phyloP scores from a whole-genome alignment of 148 eudicot genomes.

The Rhododendron vialii region DNA sequence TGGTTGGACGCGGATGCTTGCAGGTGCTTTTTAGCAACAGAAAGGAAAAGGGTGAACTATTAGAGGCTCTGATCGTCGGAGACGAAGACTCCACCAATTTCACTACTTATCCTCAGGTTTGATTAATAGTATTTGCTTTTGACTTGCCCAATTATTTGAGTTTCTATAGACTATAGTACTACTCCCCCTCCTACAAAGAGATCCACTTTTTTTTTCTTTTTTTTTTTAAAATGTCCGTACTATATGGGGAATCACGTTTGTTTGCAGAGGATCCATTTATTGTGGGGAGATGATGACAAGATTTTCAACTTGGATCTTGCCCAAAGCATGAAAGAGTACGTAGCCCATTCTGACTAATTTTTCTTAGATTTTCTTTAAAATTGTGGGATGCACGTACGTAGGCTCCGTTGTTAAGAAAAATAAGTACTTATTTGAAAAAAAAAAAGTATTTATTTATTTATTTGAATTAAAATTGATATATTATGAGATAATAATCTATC shows the following conservation, averaged over 20 bases:
- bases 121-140: too few species aligned
- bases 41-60: neutral
- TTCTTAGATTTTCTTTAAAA: neutral
- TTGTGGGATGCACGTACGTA: too few species aligned
- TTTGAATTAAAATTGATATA: too few species aligned
- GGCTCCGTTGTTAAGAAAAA: too few species aligned
- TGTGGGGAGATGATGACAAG: conserved; percentile 52
- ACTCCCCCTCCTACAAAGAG: too few species aligned
- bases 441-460: too few species aligned
- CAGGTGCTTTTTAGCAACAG: neutral
- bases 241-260: neutral
- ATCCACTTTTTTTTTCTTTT: too few species aligned
- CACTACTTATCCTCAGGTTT: neutral
- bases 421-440: too few species aligned
- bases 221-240: too few species aligned
- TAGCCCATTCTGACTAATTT: neutral
- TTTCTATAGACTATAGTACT: too few species aligned
- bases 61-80: neutral
- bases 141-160: too few species aligned
- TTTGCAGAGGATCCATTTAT: conserved; percentile 21
- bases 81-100: neutral
- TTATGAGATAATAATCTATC: too few species aligned
- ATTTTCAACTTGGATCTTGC: conserved; percentile 39
- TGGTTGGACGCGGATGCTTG: neutral
- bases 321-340: conserved; percentile 37